Evolutionary conservation across 2,329 filamentous ascomycete species (phyloP), one percentile per base, ranked within the genome.

Genomic region (Ilyonectria robusta): DNA sequence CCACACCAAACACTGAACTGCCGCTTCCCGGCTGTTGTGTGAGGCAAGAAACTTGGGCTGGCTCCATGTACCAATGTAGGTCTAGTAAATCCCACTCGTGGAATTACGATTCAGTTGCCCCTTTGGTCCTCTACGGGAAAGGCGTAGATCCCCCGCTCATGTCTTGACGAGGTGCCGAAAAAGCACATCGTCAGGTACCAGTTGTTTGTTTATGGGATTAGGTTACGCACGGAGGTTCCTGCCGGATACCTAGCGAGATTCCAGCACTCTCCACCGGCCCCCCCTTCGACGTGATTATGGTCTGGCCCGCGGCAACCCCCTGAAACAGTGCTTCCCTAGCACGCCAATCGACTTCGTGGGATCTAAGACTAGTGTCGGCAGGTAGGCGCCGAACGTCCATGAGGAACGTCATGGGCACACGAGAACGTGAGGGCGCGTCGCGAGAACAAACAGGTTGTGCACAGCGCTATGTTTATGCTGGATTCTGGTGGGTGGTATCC

Each of bases 301-400:
- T 70, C 72, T 72, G 53, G 67, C 63, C 65, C 59, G 66, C 35
- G 68, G 68, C 51, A 62, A 72, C 68, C 74, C 72, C 74, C 74
- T 76, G 74, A 76, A 72, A 76, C 74, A 67, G 56, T 33, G 51
- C 57, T 53, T 63, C 26, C n/a, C 11, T 31, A 21, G 31, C 33
- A 64, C 57, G 66, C 71, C 72, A 74, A 76, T 75, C 63, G 68
- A 70, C 33, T 53, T 62, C 19, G 37, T 63, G 68, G 65, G 62
- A 71, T 71, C 54, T 54, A 23, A 66, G 62, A 47, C 72, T 75
- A 76, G 73, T 62, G 66, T 50, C 63, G 62, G 70, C 65, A 65
- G 53, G 64, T 65, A 68, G 61, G 59, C 69, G 72, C 72, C 62
- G 67, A 62, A 57, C 56, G 54, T 33, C 48, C 56, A 57, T 26